A percentile compares a stretch with the other conserved stretches of the same genome.
These are phyloP conservation scores for Calonectria crousiana DNA, from an alignment of 2,329 filamentous ascomycete genomes.

Conservation along the genomic window DNA sequence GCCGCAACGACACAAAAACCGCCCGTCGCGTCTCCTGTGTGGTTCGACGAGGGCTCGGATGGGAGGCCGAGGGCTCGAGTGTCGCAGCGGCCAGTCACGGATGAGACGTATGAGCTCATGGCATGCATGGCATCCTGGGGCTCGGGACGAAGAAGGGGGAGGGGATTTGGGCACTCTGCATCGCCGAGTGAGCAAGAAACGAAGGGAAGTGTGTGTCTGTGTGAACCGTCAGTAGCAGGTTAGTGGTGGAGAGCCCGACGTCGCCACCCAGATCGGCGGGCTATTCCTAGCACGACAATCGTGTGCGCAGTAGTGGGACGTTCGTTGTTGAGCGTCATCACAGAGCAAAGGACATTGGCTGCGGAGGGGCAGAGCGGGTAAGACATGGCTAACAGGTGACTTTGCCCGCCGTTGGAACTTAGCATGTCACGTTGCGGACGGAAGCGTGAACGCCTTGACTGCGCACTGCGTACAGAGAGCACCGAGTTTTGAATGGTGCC, in stretches of 20 bases:
- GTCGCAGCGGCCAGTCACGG: constrained; percentile 9
- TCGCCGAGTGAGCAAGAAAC: constrained; percentile 1
- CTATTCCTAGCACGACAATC: constrained; percentile 31
- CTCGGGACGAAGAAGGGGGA: constrained; percentile 11
- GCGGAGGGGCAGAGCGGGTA: constrained; percentile 19
- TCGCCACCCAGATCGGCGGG: constrained; percentile 42
- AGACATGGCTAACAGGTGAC: constrained; percentile 28
- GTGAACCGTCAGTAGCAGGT: neutral
- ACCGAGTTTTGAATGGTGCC: neutral
- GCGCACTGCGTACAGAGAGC: neutral
- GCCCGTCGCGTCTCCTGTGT: neutral
- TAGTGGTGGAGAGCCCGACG: constrained; percentile 15
- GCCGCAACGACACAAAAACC: neutral
- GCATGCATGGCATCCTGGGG: constrained; percentile 17
- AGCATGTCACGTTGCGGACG: constrained; percentile 17
- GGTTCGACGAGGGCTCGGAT: constrained; percentile 7
- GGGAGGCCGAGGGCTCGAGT: constrained; percentile 8
- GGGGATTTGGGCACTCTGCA: constrained; percentile 9
- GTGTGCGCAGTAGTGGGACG: constrained; percentile 25
- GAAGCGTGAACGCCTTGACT: constrained; percentile 8
- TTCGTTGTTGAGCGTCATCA: constrained; percentile 5
- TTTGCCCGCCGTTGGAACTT: constrained; percentile 4
- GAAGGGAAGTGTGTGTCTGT: constrained; percentile 12
- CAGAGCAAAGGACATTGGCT: constrained; percentile 13
- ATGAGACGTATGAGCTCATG: constrained; percentile 20